phyloP scores from a whole-genome alignment of 305 asterid species.

The Stenogyne calaminthoides region DNA sequence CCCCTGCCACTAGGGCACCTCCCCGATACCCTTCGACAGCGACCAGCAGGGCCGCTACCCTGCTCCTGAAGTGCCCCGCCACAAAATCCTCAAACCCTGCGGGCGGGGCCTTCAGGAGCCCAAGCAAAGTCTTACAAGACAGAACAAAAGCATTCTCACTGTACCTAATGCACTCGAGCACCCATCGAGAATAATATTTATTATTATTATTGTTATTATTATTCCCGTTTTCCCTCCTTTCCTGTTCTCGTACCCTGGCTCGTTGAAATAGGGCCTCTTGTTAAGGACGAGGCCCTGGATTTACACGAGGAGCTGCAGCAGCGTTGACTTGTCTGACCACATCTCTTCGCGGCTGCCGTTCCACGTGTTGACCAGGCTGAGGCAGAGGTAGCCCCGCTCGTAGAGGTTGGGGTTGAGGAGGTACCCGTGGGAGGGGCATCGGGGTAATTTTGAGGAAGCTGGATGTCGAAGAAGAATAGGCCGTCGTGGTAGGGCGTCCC shows the following conservation, averaged over 20 bases:
- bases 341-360: slow-evolving; percentile 20
- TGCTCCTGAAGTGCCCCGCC: slow-evolving; percentile 28
- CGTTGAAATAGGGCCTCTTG: slow-evolving; percentile 46
- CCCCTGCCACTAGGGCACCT: background rate
- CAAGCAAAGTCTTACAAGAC: background rate
- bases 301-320: slow-evolving; percentile 57
- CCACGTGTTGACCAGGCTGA: slow-evolving; percentile 63
- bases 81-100: slow-evolving; percentile 40
- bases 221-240: too few relatives aligned
- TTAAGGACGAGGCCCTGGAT: slow-evolving; percentile 59
- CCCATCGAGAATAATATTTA: background rate
- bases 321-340: slow-evolving; percentile 45
- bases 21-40: slow-evolving; percentile 12
- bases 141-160: background rate
- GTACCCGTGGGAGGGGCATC: slow-evolving; percentile 44
- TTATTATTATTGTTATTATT: too few relatives aligned
- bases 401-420: slow-evolving; percentile 56
- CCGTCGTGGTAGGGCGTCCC: slow-evolving; percentile 42
- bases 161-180: background rate
- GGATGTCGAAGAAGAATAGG: slow-evolving; percentile 53
- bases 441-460: slow-evolving; percentile 49
- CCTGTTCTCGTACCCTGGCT: slow-evolving; percentile 28
- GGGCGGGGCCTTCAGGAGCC: background rate
- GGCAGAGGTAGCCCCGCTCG: slow-evolving; percentile 38
- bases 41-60: slow-evolving; percentile 22